These are phyloP conservation scores for Boletus sp. DNA, from an alignment of 768 basidiomycete genomes.

Conservation along the genomic window DNA sequence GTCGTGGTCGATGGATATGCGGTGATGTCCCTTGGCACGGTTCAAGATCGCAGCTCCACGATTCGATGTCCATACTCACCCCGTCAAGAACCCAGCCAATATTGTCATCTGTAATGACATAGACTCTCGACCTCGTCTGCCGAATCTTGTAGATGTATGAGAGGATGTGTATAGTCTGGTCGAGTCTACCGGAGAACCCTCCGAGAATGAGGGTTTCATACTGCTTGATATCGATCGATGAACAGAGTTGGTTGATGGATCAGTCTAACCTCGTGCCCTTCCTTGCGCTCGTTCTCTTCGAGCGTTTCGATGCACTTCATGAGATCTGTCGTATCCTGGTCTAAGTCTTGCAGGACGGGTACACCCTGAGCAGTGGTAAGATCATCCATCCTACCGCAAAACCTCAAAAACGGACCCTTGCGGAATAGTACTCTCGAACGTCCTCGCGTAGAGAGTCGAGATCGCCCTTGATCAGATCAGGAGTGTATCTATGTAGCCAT, in stretches of 20 bases:
- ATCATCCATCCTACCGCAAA: not conserved
- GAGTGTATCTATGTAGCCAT: slow-evolving; percentile 53
- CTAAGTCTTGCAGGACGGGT: slow-evolving; percentile 57
- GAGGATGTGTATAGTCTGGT: slow-evolving; percentile 90
- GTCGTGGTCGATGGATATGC: slow-evolving; percentile 68
- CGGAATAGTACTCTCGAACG: slow-evolving; percentile 65
- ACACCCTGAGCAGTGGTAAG: slow-evolving; percentile 52
- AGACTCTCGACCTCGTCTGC: slow-evolving; percentile 53
- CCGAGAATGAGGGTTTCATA: slow-evolving; percentile 79
- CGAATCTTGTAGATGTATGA: slow-evolving; percentile 82
- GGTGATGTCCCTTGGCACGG: slow-evolving; percentile 69
- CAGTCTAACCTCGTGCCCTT: slow-evolving; percentile 36
- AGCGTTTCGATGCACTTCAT: slow-evolving; percentile 84
- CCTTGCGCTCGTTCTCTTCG: slow-evolving; percentile 49
- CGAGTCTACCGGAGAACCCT: slow-evolving; percentile 85
- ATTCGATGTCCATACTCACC: slow-evolving; percentile 40
- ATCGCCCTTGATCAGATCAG: slow-evolving; percentile 91
- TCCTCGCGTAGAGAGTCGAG: slow-evolving; percentile 82
- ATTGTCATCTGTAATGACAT: slow-evolving; percentile 85
- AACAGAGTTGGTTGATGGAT: not conserved
- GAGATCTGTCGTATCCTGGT: slow-evolving; percentile 88
- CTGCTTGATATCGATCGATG: too few relatives aligned
- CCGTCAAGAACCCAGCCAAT: slow-evolving; percentile 84
- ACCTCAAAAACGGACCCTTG: slow-evolving; percentile 41
- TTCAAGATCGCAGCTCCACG: not conserved